Conservation (phyloP, 305 asterid genomes). For the Fraxinus sp. region DNA sequence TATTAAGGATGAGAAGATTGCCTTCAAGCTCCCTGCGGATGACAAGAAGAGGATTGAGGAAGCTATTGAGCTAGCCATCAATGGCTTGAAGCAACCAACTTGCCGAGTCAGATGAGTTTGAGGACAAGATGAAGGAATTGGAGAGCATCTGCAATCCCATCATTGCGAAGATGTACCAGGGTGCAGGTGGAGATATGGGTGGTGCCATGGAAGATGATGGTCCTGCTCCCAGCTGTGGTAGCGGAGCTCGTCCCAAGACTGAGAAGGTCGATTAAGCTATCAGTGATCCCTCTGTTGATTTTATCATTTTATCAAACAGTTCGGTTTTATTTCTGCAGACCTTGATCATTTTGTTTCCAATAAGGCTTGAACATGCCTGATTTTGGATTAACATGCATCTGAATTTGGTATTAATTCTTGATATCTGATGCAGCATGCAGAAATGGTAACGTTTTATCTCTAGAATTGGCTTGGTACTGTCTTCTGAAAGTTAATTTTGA, state of each 20-base stretch:
- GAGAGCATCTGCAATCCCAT: constrained; percentile 77
- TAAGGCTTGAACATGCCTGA: neutral
- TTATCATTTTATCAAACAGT: neutral
- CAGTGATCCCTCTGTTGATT: neutral
- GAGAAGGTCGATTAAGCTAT: constrained; percentile 74
- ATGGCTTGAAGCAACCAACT: constrained; percentile 73
- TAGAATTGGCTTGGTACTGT: neutral
- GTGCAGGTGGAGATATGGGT: constrained; percentile 61
- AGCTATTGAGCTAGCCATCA: constrained; percentile 61
- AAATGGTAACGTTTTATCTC: neutral
- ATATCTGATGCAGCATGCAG: neutral
- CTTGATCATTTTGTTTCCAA: neutral
- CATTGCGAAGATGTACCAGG: constrained; percentile 84
- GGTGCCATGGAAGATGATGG: constrained; percentile 59
- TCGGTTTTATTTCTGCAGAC: neutral
- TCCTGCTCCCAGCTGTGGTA: constrained; percentile 44
- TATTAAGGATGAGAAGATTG: constrained; percentile 69
- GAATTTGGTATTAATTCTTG: neutral
- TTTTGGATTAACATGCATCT: neutral
- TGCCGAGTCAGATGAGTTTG: constrained; percentile 66
- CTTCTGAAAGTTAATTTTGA: neutral
- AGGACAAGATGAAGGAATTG: constrained; percentile 81
- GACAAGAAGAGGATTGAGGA: constrained; percentile 80
- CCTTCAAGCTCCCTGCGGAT: constrained; percentile 58
- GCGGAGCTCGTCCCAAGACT: constrained; percentile 74